A percentile compares a stretch with the other conserved stretches of the same genome.
Conservation (phyloP, 1,139 yeast species). For the Meyerozyma sp. region DNA sequence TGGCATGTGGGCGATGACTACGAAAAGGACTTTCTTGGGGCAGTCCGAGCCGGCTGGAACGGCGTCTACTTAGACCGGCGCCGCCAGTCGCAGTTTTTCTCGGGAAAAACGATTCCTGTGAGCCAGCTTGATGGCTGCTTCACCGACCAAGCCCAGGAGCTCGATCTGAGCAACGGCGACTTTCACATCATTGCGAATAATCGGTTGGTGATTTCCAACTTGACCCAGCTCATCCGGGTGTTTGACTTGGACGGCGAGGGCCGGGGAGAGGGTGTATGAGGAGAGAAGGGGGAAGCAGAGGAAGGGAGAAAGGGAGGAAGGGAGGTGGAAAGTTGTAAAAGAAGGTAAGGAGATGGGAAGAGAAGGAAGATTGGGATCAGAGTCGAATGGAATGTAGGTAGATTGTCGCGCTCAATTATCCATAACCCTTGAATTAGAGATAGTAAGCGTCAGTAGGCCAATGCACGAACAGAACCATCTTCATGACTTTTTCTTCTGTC, state of each 20-base stretch:
- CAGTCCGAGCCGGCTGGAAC: slow-evolving; percentile 55
- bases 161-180: slow-evolving; percentile 5
- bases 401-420: too few species aligned
- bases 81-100: slow-evolving; percentile 18
- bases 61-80: slow-evolving; percentile 50
- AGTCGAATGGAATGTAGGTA: too few species aligned
- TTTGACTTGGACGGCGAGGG: slow-evolving; percentile 8
- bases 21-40: slow-evolving; percentile 48
- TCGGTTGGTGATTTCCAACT: slow-evolving; percentile 26
- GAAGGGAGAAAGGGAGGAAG: too few species aligned
- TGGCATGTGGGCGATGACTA: slow-evolving; percentile 71
- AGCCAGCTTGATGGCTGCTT: slow-evolving; percentile 6
- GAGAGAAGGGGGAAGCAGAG: too few species aligned
- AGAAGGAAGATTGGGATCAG: too few species aligned
- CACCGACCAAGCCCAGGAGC: slow-evolving; percentile 6
- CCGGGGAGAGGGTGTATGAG: neutral
- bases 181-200: slow-evolving; percentile 27
- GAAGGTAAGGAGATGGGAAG: too few species aligned
- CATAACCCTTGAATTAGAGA: too few species aligned
- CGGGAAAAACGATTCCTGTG: slow-evolving; percentile 3
- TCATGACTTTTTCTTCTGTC: too few species aligned
- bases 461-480: too few species aligned
- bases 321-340: too few species aligned
- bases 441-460: too few species aligned
- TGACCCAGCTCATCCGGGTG: slow-evolving; percentile 19